Evolutionary conservation across 495 filamentous ascomycete species (phyloP).

Genomic region (Lichina pygmaea): DNA sequence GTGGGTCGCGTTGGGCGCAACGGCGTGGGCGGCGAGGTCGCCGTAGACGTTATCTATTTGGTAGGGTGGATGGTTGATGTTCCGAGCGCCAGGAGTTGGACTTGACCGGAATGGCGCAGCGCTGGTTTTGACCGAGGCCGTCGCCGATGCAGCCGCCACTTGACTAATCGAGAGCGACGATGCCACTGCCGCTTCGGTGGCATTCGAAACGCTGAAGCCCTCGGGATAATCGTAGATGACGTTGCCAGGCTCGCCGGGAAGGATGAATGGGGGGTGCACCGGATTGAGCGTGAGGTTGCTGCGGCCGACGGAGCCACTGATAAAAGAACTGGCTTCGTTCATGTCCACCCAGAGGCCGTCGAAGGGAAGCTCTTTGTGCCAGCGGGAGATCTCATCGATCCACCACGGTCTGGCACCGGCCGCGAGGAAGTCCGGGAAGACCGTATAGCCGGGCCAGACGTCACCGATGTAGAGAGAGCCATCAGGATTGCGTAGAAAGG

Average conservation of each 20-base stretch:
- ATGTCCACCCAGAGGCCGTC: constrained; percentile 40
- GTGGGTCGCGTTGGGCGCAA: constrained; percentile 58
- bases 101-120: constrained; percentile 30
- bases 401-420: constrained; percentile 37
- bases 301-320: constrained; percentile 50
- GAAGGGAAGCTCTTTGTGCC: constrained; percentile 28
- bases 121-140: constrained; percentile 9
- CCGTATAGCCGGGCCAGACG: constrained; percentile 39
- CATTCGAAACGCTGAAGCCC: constrained; percentile 40
- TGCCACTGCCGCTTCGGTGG: constrained; percentile 36
- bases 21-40: constrained; percentile 45
- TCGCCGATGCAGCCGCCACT: constrained; percentile 16
- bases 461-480: constrained; percentile 32
- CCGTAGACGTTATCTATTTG: constrained; percentile 51
- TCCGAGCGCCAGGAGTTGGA: constrained; percentile 40
- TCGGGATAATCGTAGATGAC: constrained; percentile 39
- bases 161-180: constrained; percentile 24
- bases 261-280: constrained; percentile 34
- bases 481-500: constrained; percentile 36
- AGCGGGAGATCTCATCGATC: constrained; percentile 35
- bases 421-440: constrained; percentile 36
- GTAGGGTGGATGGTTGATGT: constrained; percentile 60
- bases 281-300: constrained; percentile 42
- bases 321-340: constrained; percentile 43
- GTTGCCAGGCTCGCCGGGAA: constrained; percentile 38